Evolutionary conservation across 306 rosid genomes (phyloP).

Genomic region (Aeschynomene evenia): DNA sequence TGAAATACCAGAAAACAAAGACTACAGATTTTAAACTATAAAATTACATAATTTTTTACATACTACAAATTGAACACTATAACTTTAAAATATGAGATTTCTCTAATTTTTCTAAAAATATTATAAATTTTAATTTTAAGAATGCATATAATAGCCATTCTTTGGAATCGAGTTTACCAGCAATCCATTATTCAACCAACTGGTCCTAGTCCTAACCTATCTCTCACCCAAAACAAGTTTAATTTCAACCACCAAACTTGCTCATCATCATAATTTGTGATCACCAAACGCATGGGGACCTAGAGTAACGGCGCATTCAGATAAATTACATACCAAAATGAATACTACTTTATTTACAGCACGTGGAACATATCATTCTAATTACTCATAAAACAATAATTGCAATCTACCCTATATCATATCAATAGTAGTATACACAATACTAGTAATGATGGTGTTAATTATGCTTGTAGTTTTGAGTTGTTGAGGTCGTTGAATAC

Average conservation of each 20-base stretch:
- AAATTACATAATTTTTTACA: no score
- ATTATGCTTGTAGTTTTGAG: no score
- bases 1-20: no score
- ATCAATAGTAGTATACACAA: background rate
- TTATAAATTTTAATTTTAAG: no score
- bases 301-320: background rate
- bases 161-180: background rate
- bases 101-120: no score
- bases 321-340: background rate
- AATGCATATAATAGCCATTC: background rate
- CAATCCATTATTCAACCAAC: conserved; percentile 21
- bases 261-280: conserved; percentile 19
- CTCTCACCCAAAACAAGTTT: conserved; percentile 8
- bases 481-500: no score
- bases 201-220: background rate
- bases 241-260: conserved; percentile 31
- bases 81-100: no score
- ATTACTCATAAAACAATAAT: background rate
- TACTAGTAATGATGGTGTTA: no score
- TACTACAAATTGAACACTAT: no score
- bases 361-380: conserved; percentile 3
- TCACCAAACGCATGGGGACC: conserved; percentile 14
- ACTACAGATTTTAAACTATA: no score
- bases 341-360: conserved; percentile 10
- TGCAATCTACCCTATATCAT: background rate